phyloP scores from a whole-genome alignment of 306 rosid species.

The Macrotyloma uniflorum region DNA sequence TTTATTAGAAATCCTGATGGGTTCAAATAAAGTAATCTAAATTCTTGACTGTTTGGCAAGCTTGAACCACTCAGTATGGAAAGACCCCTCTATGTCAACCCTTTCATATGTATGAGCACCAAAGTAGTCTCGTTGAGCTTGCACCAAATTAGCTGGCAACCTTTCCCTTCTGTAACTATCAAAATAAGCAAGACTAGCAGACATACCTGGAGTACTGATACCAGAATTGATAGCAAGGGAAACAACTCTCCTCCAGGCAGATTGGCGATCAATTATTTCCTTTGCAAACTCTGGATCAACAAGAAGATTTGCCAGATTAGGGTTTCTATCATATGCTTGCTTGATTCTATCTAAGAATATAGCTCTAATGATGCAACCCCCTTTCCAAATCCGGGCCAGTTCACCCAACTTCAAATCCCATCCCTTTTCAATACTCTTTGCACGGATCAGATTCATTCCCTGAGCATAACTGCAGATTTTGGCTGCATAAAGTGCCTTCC shows the following conservation, averaged over 20 bases:
- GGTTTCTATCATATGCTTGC: slow-evolving; percentile 82
- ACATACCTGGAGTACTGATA: slow-evolving; percentile 91
- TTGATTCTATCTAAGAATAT: slow-evolving; percentile 85
- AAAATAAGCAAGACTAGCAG: slow-evolving; percentile 90
- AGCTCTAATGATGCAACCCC: slow-evolving; percentile 91
- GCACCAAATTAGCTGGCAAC: slow-evolving; percentile 89
- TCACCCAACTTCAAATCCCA: slow-evolving; percentile 85
- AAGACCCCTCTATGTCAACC: slow-evolving; percentile 72
- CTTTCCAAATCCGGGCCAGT: slow-evolving; percentile 95
- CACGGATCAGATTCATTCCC: slow-evolving; percentile 93
- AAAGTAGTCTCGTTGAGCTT: slow-evolving; percentile 93
- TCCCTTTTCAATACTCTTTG: slow-evolving; percentile 85
- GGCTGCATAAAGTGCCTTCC: slow-evolving; percentile 89
- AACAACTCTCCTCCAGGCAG: slow-evolving; percentile 90
- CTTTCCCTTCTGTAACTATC: slow-evolving; percentile 80
- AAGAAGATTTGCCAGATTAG: slow-evolving; percentile 85
- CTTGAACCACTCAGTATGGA: slow-evolving; percentile 97
- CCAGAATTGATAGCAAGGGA: slow-evolving; percentile 88
- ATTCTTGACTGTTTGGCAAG: slow-evolving; percentile 65
- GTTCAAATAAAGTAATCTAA: slow-evolving; percentile 41
- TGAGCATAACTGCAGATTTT: slow-evolving; percentile 96
- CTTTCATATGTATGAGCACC: slow-evolving; percentile 95
- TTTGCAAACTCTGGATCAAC: slow-evolving; percentile 92
- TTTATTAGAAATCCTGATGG: slow-evolving; percentile 39
- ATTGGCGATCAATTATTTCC: slow-evolving; percentile 83